phyloP scores from a whole-genome alignment of 306 rosid genomes.

The Abrus precatorius region DNA sequence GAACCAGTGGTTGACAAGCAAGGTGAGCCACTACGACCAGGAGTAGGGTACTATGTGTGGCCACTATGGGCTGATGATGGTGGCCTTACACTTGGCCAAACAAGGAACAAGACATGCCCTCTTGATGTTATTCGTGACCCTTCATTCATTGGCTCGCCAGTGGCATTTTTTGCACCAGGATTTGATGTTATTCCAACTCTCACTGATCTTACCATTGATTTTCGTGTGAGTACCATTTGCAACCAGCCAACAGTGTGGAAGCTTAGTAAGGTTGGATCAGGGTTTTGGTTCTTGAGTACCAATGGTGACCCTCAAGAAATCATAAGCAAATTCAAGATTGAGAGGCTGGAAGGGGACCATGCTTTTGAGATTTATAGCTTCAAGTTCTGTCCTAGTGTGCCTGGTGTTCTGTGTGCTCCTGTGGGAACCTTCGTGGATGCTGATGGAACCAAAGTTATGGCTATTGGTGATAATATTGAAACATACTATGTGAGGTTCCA shows the following conservation, averaged over 20 bases:
- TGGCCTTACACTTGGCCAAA: constrained; percentile 34
- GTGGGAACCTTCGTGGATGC: constrained; percentile 44
- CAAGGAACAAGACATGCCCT: constrained; percentile 52
- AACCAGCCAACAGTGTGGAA: constrained; percentile 46
- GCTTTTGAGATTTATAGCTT: constrained; percentile 55
- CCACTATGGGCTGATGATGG: constrained; percentile 52
- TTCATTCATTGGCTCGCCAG: constrained; percentile 6
- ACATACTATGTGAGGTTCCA: constrained; percentile 53
- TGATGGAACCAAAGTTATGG: constrained; percentile 54
- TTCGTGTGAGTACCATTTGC: constrained; percentile 18
- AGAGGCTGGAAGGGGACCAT: constrained; percentile 51
- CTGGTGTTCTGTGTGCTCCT: constrained; percentile 51
- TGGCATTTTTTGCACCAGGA: constrained; percentile 19
- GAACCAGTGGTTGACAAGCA: constrained; percentile 53
- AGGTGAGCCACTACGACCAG: constrained; percentile 6
- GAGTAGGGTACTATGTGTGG: constrained; percentile 47
- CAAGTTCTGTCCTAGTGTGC: constrained; percentile 48
- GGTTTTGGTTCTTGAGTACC: constrained; percentile 50
- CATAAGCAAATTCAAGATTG: constrained; percentile 50
- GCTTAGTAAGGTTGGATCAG: constrained; percentile 41
- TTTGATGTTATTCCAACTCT: constrained; percentile 24
- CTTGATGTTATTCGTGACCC: constrained; percentile 50
- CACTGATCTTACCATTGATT: constrained; percentile 45
- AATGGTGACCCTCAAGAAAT: constrained; percentile 22
- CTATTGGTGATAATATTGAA: constrained; percentile 44